Base-by-base conservation (phyloP, 176 grass and related monocot species). In the Oryza meridionalis region DNA sequence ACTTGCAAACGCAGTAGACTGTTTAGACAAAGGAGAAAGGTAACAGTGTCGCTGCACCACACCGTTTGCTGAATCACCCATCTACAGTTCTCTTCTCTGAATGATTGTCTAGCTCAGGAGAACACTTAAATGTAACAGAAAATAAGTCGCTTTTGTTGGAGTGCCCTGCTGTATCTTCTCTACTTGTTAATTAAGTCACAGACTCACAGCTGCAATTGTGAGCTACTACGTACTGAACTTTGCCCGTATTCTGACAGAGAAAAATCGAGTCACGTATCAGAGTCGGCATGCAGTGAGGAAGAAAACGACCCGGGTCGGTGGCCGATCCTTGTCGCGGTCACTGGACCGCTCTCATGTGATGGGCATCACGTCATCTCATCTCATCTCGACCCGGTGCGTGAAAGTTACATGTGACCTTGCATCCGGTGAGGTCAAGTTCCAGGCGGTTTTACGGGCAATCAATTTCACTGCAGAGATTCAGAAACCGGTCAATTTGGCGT, bases 241-340 rank as follows among this genome's bases (percentile, higher is more conserved):
- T 67, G 16, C n/a, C 66, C 32, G 44, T 82, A 67, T 58, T 79
- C 11, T 55, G 25, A 77, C 47, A 31, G 13, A 44, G 66, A 77
- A 7, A 7, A 42, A 49, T 16, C 15, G 6, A 7, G 43, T 71
- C 51, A 35, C 82, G 78, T 65, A 71, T 85, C 50, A 4, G 82
- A 65, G 51, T 70, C 1, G 38, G 38, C 66, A 65, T 59, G 11
- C 32, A 35, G 10, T 47, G 49, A 79, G 46, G 21, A 21, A 55
- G 67, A 83, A 64, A 90, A 86, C 84, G 49, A 86, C 58, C 66
- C 14, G 33, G 11, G 83, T 69, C 27, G 75, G 62, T 83, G 75
- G 47, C 22, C 79, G 84, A 79, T 90, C 79, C 65, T 33, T 78
- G n/a, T 90, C 84, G 77, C 6, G 37, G 40, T 42, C 50, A 67